Base-by-base conservation (phyloP, 1,284 basidiomycete species). In the Fomitopsis pinicola region DNA sequence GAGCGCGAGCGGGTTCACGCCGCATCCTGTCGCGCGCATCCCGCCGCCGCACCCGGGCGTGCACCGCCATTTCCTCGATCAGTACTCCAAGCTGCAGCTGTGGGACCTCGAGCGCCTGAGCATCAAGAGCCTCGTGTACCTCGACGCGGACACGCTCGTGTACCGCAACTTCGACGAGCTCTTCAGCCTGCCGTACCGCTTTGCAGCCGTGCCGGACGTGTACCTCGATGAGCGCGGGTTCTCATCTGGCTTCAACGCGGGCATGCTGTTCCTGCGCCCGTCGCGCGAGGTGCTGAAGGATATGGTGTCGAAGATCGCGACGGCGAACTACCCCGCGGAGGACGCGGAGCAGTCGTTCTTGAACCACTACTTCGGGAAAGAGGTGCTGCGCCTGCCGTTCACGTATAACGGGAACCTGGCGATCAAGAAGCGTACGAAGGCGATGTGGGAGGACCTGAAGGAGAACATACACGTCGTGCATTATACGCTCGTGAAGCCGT, bases 271-370 rank as follows among this genome's bases (percentile, higher is more conserved):
- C 54, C 66, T 78, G 28, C 71, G 71, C 1, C 74, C 79, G 0
- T 73, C 73, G 22, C 69, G 68, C 6, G 61, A 48, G 2, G 68
- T 77, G 26, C 72, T 77, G 62, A 58, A 67, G 12, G 69, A 74
- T 57, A 80, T 81, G 77, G 71, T 72, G 33, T 22, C 57, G 10
- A 71, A 72, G 57, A 67, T 81, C 22, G 71, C 73, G 50, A 67
- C 59, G 1, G 77, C 78, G 14, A 63, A 61, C 22, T 80, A 73
- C 65, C 76, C 74, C 7, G 70, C 67, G 4, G 59, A 64, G 7
- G 68, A 78, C 55, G 80, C 78, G 3, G 80, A 81, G 64, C 80
- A 81, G 67, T 71, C 76, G 15, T 81, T 79, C 68, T 68, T 82
- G 22, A 81, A 81, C 66, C 65, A 76, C 26, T 80, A 77, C 65